Conservation (phyloP, 495 filamentous ascomycete species). For the Xanthoparmelia taractica region DNA sequence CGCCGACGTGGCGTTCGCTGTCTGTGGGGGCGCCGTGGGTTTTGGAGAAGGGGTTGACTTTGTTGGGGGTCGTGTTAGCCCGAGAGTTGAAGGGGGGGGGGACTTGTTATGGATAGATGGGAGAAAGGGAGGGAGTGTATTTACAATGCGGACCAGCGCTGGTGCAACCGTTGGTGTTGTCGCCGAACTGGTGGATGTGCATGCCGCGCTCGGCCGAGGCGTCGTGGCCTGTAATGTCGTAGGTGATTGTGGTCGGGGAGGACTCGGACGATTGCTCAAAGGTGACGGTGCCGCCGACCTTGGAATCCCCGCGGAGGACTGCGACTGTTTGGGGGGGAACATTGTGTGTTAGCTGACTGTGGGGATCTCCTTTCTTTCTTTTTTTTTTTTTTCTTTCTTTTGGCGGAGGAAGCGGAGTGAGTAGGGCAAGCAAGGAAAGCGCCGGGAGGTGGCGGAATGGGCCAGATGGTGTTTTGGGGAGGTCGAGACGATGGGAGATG, state of each 20-base stretch:
- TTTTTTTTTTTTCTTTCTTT: too few relatives aligned
- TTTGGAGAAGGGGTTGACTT: slow-evolving; percentile 92
- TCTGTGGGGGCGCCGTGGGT: slow-evolving; percentile 82
- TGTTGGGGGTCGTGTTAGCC: neutral
- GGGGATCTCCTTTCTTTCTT: too few relatives aligned
- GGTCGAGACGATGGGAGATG: neutral
- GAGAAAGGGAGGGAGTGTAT: slow-evolving; percentile 72
- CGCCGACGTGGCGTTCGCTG: slow-evolving; percentile 84
- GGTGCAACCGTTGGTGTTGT: slow-evolving; percentile 99
- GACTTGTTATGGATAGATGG: slow-evolving; percentile 42
- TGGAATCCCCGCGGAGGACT: slow-evolving; percentile 94
- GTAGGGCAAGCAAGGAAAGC: slow-evolving; percentile 14
- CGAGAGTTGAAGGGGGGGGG: slow-evolving; percentile 69
- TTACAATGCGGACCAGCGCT: slow-evolving; percentile 93
- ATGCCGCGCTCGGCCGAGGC: slow-evolving; percentile 92
- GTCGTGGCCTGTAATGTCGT: slow-evolving; percentile 88
- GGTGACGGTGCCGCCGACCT: slow-evolving; percentile 81
- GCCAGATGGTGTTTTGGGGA: neutral
- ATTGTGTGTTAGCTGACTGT: slow-evolving; percentile 10
- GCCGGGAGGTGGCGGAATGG: neutral
- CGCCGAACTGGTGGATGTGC: slow-evolving; percentile 97
- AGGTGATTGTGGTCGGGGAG: slow-evolving; percentile 74
- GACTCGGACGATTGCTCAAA: slow-evolving; percentile 86
- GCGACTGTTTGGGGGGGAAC: slow-evolving; percentile 60
- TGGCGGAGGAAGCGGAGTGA: slow-evolving; percentile 13